Base-by-base conservation (phyloP, 31 red algal species). In the Asparagopsis taxiformis region DNA sequence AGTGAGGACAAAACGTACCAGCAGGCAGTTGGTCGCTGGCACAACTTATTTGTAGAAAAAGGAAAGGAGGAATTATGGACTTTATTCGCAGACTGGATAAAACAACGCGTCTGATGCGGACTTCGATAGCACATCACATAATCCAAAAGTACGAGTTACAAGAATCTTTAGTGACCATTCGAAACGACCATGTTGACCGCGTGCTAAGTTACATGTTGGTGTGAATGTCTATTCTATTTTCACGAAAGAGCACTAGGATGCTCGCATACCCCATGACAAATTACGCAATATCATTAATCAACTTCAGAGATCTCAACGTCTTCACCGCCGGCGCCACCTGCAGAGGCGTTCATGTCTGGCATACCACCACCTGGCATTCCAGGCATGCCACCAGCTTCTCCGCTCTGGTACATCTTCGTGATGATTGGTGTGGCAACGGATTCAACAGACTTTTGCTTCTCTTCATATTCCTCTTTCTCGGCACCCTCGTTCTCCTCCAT, bases 381-480 rank as follows among this genome's bases (percentile, higher is more conserved):
- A 2, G 75, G 73, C 65, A 78, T 80, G 21, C 80, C 91, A 8
- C 68, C 92, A 20, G 60, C 77, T 51, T 66, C 92, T 26, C 80
- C 77, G 48, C 72, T 73, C 37, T 78, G 74, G 51, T 96, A 96
- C 85, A 96, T 86, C 67, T 96, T 96, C 30, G 85, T 86, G 43
- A 96, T 96, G 55, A 96, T 96, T 1, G 92, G 92, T 0, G 76
- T 83, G 17, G 91, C 91, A 31, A 96, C 82, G 41, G 79, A 63
- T 66, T 99, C 97, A 22, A 99, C 81, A 31, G 82, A 85, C 66
- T 99, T 93, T 70, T 93, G 88, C 88, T 90, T 95, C 64, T 74
- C 76, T 8, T 95, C 82, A 71, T 89, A 92, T 53, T 99, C 91
- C 46, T 99, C 97, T 66, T 85, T 92, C 80, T 90, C 85, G 19